These are phyloP conservation scores for Stemphylium beticola DNA, from an alignment of 2,329 filamentous ascomycete species.

Conservation along the genomic window DNA sequence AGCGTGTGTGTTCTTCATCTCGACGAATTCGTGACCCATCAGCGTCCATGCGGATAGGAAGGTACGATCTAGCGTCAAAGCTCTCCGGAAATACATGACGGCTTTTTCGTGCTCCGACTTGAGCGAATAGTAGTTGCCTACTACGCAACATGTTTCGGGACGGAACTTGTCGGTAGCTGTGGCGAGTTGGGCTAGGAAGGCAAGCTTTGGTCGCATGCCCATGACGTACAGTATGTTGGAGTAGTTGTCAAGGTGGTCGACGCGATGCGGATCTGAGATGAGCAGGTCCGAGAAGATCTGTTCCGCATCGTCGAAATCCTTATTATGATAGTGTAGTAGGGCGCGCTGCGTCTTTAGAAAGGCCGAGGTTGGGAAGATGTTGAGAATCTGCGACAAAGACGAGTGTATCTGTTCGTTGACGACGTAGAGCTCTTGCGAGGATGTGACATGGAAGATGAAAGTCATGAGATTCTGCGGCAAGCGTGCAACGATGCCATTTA, in stretches of 20 bases:
- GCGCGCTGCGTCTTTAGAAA: constrained; percentile 92
- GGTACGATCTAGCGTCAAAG: constrained; percentile 84
- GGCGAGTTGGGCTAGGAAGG: constrained; percentile 89
- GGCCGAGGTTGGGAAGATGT: constrained; percentile 84
- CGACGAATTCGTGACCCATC: constrained; percentile 98
- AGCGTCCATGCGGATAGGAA: constrained; percentile 97
- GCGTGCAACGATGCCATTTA: constrained; percentile 72
- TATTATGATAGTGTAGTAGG: constrained; percentile 86
- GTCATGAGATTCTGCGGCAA: constrained; percentile 91
- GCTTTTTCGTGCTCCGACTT: constrained; percentile 97
- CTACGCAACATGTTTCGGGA: constrained; percentile 93
- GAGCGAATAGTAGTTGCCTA: constrained; percentile 96
- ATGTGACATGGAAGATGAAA: constrained; percentile 91
- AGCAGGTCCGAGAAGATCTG: constrained; percentile 72
- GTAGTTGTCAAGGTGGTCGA: constrained; percentile 93
- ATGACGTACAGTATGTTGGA: constrained; percentile 98
- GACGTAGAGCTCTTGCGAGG: constrained; percentile 90
- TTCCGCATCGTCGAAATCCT: constrained; percentile 72
- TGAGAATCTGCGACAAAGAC: constrained; percentile 76
- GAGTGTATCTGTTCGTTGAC: constrained; percentile 76
- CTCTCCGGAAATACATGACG: constrained; percentile 95
- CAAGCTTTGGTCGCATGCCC: constrained; percentile 83
- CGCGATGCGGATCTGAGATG: constrained; percentile 69
- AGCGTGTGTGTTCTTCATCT: constrained; percentile 97
- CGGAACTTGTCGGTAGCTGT: constrained; percentile 93